Evolutionary conservation across 2,329 filamentous ascomycete genomes (phyloP), one percentile per base, ranked within the genome.

Genomic region (Capronia americana): DNA sequence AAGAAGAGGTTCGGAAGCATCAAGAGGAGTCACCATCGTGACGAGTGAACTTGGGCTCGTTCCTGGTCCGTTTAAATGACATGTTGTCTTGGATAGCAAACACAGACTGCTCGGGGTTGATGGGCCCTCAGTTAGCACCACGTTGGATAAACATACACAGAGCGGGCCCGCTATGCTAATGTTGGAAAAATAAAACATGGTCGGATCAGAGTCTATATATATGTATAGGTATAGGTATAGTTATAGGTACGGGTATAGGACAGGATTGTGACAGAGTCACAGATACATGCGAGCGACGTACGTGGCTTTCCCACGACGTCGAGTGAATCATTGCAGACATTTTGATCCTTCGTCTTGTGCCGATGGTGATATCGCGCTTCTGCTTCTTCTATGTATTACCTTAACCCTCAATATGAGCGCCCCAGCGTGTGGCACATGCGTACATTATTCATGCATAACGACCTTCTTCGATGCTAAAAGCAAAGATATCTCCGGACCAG

Each of bases 1-100:
- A 73, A 69, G 66, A 73, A 69, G 57, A 62, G 71, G 26, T 69
- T 71, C 46, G 71, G 71, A 3, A 73, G 70, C 57, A 63, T 73
- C 50, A 71, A 70, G 51, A 71, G 67, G 61, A 66, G 57, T 44
- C 51, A 63, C 23, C 54, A 53, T 38, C 59, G 34, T n/a, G 60
- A 63, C 7, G 55, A 66, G 14, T 65, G 38, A 58, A 17, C 4
- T 48, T 23, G 10, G 12, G 44, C 20, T 48, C 10, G 32, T 34
- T 34, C 32, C 32, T 24, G 8, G 20, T 3, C 46, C 17, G 20
- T 20, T 20, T 50, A 41, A 3, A 41, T 17, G 34, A 41, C 34
- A 17, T 41, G 17, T 41, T 17, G 17, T 41, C 38, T 41, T 41
- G 38, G 38, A 6, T 41, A 44, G 11, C 5, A 44, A 44, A 41